Conservation (phyloP, 345 rosid genomes). For the Linum tenue region DNA sequence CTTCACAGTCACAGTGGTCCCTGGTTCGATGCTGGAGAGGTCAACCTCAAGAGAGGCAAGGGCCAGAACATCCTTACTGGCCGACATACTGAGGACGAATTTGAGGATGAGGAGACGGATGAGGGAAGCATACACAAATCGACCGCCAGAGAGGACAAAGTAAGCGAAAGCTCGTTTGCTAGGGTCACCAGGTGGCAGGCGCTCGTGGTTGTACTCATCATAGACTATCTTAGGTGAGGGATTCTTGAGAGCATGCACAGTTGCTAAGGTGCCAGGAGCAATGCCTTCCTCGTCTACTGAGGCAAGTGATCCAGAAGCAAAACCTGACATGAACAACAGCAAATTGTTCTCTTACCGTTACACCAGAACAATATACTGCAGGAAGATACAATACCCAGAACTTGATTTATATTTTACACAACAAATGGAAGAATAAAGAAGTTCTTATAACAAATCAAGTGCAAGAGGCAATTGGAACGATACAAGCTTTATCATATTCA, state of each 20-base stretch:
- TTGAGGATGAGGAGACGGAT: conserved; percentile 2
- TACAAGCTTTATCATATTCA: too few species aligned
- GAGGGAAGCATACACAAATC: not conserved
- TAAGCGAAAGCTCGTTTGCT: not conserved
- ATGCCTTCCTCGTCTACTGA: not conserved
- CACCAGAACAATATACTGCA: not conserved
- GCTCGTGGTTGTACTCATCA: not conserved
- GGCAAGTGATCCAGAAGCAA: not conserved
- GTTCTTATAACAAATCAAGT: not conserved
- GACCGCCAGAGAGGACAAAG: not conserved
- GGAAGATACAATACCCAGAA: not conserved
- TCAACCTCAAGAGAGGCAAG: conserved; percentile 4
- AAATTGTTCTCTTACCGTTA: not conserved
- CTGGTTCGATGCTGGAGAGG: conserved; percentile 2
- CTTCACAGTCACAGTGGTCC: not conserved
- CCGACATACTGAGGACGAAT: not conserved
- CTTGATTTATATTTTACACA: not conserved
- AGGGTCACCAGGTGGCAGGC: not conserved
- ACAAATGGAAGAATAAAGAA: not conserved
- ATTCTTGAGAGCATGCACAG: not conserved
- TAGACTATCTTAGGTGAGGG: not conserved
- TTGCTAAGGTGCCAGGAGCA: not conserved
- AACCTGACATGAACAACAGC: not conserved
- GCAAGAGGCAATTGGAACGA: not conserved
- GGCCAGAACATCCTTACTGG: conserved; percentile 1